These are phyloP conservation scores for Macrocybe gigantea DNA, from an alignment of 768 basidiomycete genomes.

Conservation along the genomic window DNA sequence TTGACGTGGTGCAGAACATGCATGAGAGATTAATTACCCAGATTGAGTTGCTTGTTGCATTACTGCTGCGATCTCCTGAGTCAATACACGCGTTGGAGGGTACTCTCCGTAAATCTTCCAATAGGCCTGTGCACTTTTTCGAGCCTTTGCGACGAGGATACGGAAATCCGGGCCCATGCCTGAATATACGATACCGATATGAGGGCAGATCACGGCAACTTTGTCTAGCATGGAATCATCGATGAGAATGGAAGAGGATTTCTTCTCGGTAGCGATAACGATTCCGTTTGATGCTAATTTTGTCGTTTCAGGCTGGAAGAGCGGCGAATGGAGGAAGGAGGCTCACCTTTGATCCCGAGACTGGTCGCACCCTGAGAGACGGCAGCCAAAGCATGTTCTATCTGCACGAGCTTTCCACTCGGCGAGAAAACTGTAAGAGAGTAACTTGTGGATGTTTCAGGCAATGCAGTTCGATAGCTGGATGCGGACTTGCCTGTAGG, in stretches of 20 bases:
- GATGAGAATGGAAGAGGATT: conserved; percentile 93
- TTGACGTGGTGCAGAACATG: background rate
- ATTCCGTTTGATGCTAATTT: conserved; percentile 91
- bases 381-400: conserved; percentile 97
- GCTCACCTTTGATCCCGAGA: conserved; percentile 93
- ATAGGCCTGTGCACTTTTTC: conserved; percentile 97
- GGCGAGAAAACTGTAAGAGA: conserved; percentile 99
- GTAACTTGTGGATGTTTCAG: conserved; percentile 51
- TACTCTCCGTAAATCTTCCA: conserved; percentile 99
- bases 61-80: conserved; percentile 94
- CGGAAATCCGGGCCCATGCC: conserved; percentile 99
- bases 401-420: conserved; percentile 98
- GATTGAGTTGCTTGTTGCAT: conserved; percentile 99
- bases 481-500: conserved; percentile 52
- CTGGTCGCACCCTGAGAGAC: conserved; percentile 94
- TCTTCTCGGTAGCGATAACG: conserved; percentile 99
- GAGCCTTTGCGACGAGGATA: conserved; percentile 86
- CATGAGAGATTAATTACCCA: conserved; percentile 53
- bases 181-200: conserved; percentile 99
- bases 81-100: conserved; percentile 92
- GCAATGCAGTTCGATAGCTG: conserved; percentile 6
- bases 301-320: conserved; percentile 9
- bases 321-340: conserved; percentile 2
- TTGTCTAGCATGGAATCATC: conserved; percentile 99
- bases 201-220: conserved; percentile 94